Conservation (phyloP, 2,329 filamentous ascomycete genomes). For the Seiridium unicorne region DNA sequence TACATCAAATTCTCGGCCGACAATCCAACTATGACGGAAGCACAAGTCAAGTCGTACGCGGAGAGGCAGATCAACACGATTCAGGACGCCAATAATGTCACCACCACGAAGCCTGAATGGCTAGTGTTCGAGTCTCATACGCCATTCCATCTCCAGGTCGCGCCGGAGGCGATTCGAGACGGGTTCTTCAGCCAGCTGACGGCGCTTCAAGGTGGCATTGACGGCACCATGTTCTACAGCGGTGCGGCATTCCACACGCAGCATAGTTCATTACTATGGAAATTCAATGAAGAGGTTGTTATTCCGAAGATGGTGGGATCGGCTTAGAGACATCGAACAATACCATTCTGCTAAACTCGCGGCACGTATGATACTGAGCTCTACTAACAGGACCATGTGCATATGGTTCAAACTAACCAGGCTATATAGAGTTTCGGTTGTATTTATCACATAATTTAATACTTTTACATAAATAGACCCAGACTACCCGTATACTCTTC, state of each 20-base stretch:
- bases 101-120: neutral
- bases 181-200: neutral
- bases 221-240: neutral
- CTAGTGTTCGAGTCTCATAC: neutral
- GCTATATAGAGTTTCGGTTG: too few species aligned
- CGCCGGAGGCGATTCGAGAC: neutral
- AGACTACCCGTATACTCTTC: too few species aligned
- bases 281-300: neutral
- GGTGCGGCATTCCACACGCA: slow-evolving; percentile 1
- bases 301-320: neutral
- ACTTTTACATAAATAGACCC: too few species aligned
- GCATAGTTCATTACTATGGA: neutral
- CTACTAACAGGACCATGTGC: too few species aligned
- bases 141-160: neutral
- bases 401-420: too few species aligned
- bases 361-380: too few species aligned
- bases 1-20: neutral
- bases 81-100: neutral
- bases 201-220: neutral
- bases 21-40: neutral
- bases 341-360: too few species aligned
- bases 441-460: too few species aligned
- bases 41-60: neutral
- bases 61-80: neutral
- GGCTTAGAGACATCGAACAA: neutral